These are phyloP conservation scores for Hevea brasiliensis DNA, from an alignment of 345 rosid species.

Conservation along the genomic window DNA sequence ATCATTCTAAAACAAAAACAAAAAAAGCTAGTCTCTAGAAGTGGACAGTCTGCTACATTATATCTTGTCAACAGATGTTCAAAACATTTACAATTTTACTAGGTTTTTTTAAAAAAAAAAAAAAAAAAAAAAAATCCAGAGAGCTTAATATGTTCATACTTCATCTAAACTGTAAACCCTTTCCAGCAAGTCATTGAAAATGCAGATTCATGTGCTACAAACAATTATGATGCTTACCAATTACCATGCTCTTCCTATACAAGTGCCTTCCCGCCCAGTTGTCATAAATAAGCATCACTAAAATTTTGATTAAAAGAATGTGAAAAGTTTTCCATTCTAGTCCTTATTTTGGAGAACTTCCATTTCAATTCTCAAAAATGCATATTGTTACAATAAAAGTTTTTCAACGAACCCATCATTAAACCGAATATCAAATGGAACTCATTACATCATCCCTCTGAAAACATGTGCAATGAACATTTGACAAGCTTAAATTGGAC, in stretches of 20 bases:
- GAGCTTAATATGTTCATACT: too few relatives aligned
- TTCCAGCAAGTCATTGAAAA: background rate
- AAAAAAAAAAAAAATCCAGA: too few relatives aligned
- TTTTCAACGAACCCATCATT: background rate
- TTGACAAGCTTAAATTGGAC: background rate
- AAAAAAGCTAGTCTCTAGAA: background rate
- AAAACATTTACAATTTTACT: conserved; percentile 1
- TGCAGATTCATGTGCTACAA: background rate
- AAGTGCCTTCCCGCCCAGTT: background rate
- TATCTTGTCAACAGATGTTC: background rate
- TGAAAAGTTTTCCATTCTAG: background rate
- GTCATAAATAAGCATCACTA: background rate
- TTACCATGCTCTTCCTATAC: background rate
- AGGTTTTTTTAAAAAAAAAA: too few relatives aligned
- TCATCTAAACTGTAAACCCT: conserved; percentile 4
- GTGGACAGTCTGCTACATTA: background rate
- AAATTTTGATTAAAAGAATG: background rate
- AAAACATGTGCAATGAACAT: background rate
- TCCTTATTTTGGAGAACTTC: background rate
- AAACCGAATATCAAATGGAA: background rate
- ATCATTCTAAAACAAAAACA: background rate
- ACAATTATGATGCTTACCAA: too few relatives aligned
- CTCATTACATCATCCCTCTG: background rate
- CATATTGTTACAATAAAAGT: background rate
- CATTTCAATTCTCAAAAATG: background rate